These are phyloP conservation scores for Rozella allomycis DNA, from an alignment of 371 early-diverging fungal genomes.

Conservation along the genomic window DNA sequence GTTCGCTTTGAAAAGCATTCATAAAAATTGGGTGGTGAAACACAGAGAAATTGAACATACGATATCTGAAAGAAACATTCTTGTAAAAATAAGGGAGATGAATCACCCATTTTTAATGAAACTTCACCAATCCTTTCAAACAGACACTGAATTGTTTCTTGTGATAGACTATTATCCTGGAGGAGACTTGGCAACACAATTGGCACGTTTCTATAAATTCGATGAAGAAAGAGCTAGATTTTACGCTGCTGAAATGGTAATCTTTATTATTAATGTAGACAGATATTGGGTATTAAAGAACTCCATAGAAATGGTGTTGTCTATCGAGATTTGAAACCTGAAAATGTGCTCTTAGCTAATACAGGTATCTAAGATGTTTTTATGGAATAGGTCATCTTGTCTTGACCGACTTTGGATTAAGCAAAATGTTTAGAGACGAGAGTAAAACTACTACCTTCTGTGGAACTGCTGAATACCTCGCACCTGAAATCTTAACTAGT, in stretches of 20 bases:
- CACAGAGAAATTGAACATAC: conserved; percentile 9
- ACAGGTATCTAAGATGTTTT: too few relatives aligned
- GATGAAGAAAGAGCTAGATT: conserved; percentile 19
- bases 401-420: conserved; percentile 12
- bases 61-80: conserved; percentile 8
- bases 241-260: conserved; percentile 32
- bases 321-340: conserved; percentile 89
- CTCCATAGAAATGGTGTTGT: conserved; percentile 76
- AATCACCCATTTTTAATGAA: conserved; percentile 11
- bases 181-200: conserved; percentile 7
- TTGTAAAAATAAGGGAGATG: conserved; percentile 6
- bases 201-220: conserved; percentile 2
- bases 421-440: conserved; percentile 4
- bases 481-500: conserved; percentile 30
- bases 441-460: conserved; percentile 5
- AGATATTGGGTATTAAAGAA: conserved; percentile 60
- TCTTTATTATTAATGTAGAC: too few relatives aligned
- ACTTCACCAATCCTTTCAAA: conserved; percentile 1
- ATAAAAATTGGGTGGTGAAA: conserved; percentile 36
- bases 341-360: conserved; percentile 17
- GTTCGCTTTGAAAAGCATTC: conserved; percentile 46
- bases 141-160: not conserved
- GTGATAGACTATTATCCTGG: not conserved
- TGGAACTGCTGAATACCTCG: conserved; percentile 12
- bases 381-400: conserved; percentile 13